Conservation (phyloP, 352 stramenopile species). For the Phytophthora sojae region DNA sequence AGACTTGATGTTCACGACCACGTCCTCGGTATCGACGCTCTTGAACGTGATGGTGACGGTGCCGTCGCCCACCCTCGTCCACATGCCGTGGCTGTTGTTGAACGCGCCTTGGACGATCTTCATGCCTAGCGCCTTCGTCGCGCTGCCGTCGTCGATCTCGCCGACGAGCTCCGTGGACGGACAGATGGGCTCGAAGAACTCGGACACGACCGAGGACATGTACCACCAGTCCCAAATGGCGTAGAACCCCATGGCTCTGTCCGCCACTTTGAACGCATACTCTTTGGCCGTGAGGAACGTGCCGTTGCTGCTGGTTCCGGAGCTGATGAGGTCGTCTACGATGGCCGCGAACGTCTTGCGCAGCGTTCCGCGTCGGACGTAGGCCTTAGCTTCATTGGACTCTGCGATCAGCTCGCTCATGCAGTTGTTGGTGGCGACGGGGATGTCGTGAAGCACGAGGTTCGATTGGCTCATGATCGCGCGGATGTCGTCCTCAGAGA, state of each 20-base stretch:
- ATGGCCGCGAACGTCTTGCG: conserved; percentile 56
- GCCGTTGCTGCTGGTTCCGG: conserved; percentile 41
- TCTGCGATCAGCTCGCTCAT: conserved; percentile 38
- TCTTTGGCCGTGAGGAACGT: conserved; percentile 38
- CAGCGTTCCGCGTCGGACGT: conserved; percentile 47
- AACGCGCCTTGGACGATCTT: conserved; percentile 49
- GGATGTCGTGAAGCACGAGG: conserved; percentile 59
- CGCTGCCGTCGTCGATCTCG: conserved; percentile 53
- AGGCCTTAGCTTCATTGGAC: conserved; percentile 31
- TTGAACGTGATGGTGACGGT: conserved; percentile 45
- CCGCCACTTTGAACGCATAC: conserved; percentile 50
- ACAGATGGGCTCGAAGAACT: conserved; percentile 61
- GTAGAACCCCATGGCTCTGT: conserved; percentile 50
- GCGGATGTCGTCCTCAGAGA: conserved; percentile 42
- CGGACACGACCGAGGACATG: conserved; percentile 47
- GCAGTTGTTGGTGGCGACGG: conserved; percentile 50
- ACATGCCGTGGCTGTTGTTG: conserved; percentile 42
- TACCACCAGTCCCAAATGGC: conserved; percentile 55
- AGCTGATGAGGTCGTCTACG: conserved; percentile 52
- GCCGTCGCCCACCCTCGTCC: conserved; percentile 41
- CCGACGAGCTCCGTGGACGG: conserved; percentile 49
- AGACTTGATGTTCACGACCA: conserved; percentile 50
- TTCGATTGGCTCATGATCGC: conserved; percentile 48
- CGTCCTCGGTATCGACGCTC: conserved; percentile 44
- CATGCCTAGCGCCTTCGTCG: conserved; percentile 51